Percentiles rank a stretch among this genome's conserved stretches.
These are phyloP conservation scores for Scutellaria baicalensis DNA, from an alignment of 257 asterid genomes.

Conservation along the genomic window DNA sequence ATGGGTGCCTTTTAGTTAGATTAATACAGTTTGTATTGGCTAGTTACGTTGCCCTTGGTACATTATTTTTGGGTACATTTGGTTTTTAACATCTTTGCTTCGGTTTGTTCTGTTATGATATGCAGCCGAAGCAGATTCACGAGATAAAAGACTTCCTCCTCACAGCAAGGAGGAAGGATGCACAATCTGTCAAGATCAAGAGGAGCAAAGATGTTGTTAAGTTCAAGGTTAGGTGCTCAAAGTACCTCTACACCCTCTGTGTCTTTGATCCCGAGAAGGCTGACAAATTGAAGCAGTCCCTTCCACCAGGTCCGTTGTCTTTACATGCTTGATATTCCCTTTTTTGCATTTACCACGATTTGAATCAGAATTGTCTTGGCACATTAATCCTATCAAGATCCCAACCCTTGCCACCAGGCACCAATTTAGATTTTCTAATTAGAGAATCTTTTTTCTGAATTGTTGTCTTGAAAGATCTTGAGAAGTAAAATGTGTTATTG, in stretches of 20 bases:
- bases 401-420: background rate
- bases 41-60: too few relatives aligned
- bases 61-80: background rate
- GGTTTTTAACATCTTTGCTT: background rate
- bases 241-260: conserved; percentile 39
- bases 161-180: conserved; percentile 44
- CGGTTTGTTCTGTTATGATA: background rate
- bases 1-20: too few relatives aligned
- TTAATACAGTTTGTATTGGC: too few relatives aligned
- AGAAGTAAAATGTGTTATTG: too few relatives aligned
- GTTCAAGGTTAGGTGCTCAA: conserved; percentile 43
- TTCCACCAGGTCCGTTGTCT: conserved; percentile 30
- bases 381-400: too few relatives aligned
- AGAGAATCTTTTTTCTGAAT: too few relatives aligned
- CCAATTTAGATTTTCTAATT: background rate
- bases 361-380: too few relatives aligned
- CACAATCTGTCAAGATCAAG: conserved; percentile 40
- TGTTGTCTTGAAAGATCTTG: too few relatives aligned
- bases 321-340: background rate
- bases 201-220: conserved; percentile 38
- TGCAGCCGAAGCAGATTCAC: conserved; percentile 42
- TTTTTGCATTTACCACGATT: background rate
- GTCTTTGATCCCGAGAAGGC: conserved; percentile 42
- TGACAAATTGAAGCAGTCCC: conserved; percentile 43
- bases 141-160: conserved; percentile 44